phyloP scores from a whole-genome alignment of 306 rosid genomes.

The Glycine soja region DNA sequence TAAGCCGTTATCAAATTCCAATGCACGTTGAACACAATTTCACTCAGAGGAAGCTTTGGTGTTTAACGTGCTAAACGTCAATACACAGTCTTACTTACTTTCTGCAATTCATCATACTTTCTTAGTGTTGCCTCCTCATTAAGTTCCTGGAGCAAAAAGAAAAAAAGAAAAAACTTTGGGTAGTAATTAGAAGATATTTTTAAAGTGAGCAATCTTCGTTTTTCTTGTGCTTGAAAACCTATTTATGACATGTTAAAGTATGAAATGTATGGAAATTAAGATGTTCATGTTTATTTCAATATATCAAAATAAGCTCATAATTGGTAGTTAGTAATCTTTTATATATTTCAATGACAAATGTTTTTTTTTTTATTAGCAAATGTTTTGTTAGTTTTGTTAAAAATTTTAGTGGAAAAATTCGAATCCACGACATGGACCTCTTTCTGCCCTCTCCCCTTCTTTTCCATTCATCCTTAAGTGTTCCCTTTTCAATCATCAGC shows the following conservation, averaged over 20 bases:
- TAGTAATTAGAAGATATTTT: background rate
- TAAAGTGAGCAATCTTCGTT: background rate
- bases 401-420: no score
- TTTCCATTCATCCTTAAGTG: no score
- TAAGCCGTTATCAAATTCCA: no score
- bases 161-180: background rate
- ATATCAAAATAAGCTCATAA: background rate
- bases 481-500: no score
- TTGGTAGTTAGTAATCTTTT: background rate
- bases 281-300: background rate
- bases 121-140: background rate
- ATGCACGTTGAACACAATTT: no score
- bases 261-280: background rate
- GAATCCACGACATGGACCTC: no score
- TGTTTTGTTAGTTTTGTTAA: no score
- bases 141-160: background rate
- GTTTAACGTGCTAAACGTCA: no score
- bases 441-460: no score
- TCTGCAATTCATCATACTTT: constrained; percentile 5
- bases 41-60: no score
- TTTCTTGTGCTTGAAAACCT: background rate
- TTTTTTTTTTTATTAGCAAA: no score
- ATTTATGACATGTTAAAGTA: background rate
- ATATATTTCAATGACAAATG: background rate
- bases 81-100: background rate